Base-by-base conservation (phyloP, 2,329 filamentous ascomycete species). In the Colletotrichum tropicale region DNA sequence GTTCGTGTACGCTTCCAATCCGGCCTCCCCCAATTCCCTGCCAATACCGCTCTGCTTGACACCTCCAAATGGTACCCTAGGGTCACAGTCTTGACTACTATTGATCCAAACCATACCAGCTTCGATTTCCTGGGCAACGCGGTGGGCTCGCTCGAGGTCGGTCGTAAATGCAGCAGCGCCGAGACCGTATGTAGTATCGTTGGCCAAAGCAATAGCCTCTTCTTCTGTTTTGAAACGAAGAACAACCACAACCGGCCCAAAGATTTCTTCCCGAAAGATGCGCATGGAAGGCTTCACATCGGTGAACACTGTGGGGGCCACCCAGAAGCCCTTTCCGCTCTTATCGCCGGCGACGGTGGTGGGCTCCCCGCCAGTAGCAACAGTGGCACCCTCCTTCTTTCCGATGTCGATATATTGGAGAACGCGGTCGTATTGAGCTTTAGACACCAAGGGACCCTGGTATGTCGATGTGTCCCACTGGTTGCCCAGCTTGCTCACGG, bases 391-490 rank as follows among this genome's bases (percentile, higher is more conserved):
- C 81, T 94, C 93, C 7, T 88, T 88, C 80, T 94, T 94, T 26
- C 93, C 94, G 13, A 88, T 81, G 71, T 95, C 90, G 60, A 96
- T 91, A 82, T 93, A 96, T 1, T 88, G 88, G 36, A 96, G 86
- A 5, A 96, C 89, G 52, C 91, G 88, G 67, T 95, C 93, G 80
- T 93, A 94, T 81, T 95, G 94, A 12, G 87, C 84, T 82, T 93
- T 93, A 9, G 93, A 94, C 62, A 95, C 90, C 80, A 95, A 93
- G 0, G 94, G 94, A 1, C 94, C 94, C 81, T 95, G 94, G 85
- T 92, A 94, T 1, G 93, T 95, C 38, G 86, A 87, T 78, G 93
- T 90, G 8, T 89, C 88, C 82, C 95, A 95, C 1, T 93, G 94
- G 80, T 95, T 91, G 66, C 94, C 43, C 43, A 52, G n/a, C 6